phyloP scores from a whole-genome alignment of 2,329 filamentous ascomycete species.

The Stachybotrys echinatus region DNA sequence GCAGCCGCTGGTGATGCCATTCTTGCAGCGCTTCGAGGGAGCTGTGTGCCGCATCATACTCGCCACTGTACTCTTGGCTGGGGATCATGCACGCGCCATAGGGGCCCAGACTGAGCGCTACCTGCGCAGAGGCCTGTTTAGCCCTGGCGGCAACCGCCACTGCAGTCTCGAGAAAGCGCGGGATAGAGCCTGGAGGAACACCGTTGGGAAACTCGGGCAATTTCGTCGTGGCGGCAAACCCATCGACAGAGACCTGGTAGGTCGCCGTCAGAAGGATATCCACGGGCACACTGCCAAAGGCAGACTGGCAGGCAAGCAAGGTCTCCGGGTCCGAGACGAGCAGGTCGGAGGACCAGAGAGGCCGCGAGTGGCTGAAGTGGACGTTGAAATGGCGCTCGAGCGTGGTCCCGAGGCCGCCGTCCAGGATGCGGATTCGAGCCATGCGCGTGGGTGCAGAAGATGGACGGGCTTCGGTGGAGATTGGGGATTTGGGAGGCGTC shows the following conservation, averaged over 20 bases:
- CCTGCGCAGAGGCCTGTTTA: conserved; percentile 16
- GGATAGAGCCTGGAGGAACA: conserved; percentile 32
- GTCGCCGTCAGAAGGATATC: conserved; percentile 64
- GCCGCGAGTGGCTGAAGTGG: conserved; percentile 46
- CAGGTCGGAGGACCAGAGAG: conserved; percentile 64
- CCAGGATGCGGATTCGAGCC: conserved; percentile 45
- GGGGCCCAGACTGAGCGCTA: conserved; percentile 59
- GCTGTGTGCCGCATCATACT: conserved; percentile 47
- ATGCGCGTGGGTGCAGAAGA: conserved; percentile 9
- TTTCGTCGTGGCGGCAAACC: conserved; percentile 50
- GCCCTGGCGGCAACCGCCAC: conserved; percentile 36
- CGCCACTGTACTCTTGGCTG: conserved; percentile 59
- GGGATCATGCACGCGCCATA: conserved; percentile 65
- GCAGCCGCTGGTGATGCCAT: conserved; percentile 55
- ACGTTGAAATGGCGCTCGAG: conserved; percentile 53
- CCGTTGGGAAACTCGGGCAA: conserved; percentile 36
- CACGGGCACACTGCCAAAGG: conserved; percentile 50
- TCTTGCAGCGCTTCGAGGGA: conserved; percentile 35
- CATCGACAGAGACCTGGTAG: conserved; percentile 57
- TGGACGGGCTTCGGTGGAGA: neutral
- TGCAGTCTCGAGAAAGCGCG: conserved; percentile 36
- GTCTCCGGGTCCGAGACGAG: conserved; percentile 48
- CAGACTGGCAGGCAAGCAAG: conserved; percentile 48
- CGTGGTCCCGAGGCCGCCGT: conserved; percentile 64
- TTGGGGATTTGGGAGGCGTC: neutral